These are phyloP conservation scores for Trifolium subterraneum DNA, from an alignment of 306 rosid species.

Conservation along the genomic window DNA sequence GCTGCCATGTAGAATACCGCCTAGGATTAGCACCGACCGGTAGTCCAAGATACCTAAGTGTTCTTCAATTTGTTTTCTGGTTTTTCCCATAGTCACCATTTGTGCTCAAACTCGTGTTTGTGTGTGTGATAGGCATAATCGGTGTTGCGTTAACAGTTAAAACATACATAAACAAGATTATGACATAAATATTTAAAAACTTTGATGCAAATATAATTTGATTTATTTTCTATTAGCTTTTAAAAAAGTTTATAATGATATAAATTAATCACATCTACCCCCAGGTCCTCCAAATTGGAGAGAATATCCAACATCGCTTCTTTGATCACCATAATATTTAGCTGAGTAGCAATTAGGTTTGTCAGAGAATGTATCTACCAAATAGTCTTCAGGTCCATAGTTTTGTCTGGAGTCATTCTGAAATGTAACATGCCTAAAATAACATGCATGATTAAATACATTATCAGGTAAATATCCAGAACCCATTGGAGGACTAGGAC, in stretches of 20 bases:
- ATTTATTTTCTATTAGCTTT: not conserved
- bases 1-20: no score
- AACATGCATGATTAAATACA: not conserved
- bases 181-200: no score
- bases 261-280: not conserved
- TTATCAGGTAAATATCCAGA: not conserved
- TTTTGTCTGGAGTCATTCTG: rapidly evolving
- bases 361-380: rapidly evolving
- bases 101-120: no score
- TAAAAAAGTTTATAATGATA: not conserved
- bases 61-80: no score
- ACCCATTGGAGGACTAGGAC: constrained; percentile 16
- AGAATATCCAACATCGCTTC: rapidly evolving
- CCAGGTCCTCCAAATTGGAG: constrained; percentile 11
- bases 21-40: no score
- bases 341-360: not conserved
- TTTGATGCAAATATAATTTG: not conserved
- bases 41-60: no score
- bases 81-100: no score
- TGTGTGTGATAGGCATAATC: no score
- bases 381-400: rapidly evolving
- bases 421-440: not conserved
- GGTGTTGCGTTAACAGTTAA: no score
- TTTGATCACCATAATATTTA: not conserved
- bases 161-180: no score